Base-by-base conservation (phyloP, 805 yeast species). In the Candida oleophila region DNA sequence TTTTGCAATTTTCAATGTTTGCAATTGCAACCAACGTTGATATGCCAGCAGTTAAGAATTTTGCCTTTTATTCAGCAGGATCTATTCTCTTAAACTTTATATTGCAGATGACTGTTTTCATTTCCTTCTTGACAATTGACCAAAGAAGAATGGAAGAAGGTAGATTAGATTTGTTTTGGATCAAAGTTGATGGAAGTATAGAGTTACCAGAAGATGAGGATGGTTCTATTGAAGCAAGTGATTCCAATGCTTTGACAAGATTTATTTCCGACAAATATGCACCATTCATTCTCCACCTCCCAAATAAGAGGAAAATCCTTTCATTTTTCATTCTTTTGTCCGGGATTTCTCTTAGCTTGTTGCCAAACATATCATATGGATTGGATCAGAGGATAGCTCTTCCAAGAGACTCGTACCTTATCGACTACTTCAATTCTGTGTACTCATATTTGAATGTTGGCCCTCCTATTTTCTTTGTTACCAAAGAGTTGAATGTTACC, bases 31-130 rank as follows among this genome's bases (percentile, higher is more conserved):
- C 95, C 0, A 64, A 74, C 3, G 97, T 94, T 4, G 77, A 84
- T 11, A 94, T 94, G 97, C 98, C 98, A 1, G 98, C 98, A 0
- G 98, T 92, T 16, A 77, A 85, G 52, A 94, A 91, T 64, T 92
- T 92, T 73, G 97, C 99, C 0, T 65, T 87, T 12, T 94, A 89
- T 59, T 88, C 96, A 4, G 91, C 96, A 0, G 86, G 89, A 15
- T 92, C 98, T 0, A 84, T 92, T 2, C 57, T 86, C 4, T 69
- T 88, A 55, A 91, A 92, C 61, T 83, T 92, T 1, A 38, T 81
- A 0, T 69, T 92, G 25, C 98, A 92, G 60, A 65, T 90, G 62
- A 89, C 97, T 0, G 80, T 85, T 28, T 91, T 92, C 62, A 77
- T 89, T 2, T 77, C 96, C 0, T 74, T 89, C 1, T 64, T 92